Percentiles rank a stretch among this genome's conserved stretches.
Evolutionary conservation across 768 basidiomycete genomes (phyloP).

Genomic region (Boletus huronensis): DNA sequence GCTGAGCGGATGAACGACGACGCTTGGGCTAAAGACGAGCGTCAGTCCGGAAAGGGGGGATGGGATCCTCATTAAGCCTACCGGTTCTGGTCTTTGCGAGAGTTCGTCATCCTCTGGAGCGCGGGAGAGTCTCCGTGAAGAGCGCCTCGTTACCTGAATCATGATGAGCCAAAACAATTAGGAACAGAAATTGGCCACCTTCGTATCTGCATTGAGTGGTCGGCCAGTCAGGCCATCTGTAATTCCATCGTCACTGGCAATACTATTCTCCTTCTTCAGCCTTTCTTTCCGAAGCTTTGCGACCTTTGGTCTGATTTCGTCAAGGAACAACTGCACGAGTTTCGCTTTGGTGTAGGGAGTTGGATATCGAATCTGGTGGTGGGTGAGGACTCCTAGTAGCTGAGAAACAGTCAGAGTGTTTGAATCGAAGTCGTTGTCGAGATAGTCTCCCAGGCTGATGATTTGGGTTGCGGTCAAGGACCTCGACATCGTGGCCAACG

Average conservation of each 20-base stretch:
- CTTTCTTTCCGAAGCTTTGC: slow-evolving; percentile 60
- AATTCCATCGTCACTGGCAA: slow-evolving; percentile 80
- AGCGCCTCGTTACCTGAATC: slow-evolving; percentile 40
- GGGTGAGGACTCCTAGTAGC: slow-evolving; percentile 70
- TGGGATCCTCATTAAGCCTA: slow-evolving; percentile 32
- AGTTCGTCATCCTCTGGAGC: slow-evolving; percentile 45
- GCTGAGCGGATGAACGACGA: slow-evolving; percentile 76
- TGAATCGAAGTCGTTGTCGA: slow-evolving; percentile 76
- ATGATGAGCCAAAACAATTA: slow-evolving; percentile 7
- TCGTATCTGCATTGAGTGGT: slow-evolving; percentile 47
- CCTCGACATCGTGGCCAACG: slow-evolving; percentile 55
- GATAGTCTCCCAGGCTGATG: slow-evolving; percentile 71
- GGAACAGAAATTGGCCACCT: slow-evolving; percentile 35
- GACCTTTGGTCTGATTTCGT: slow-evolving; percentile 63
- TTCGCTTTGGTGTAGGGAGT: slow-evolving; percentile 74
- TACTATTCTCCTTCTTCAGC: slow-evolving; percentile 60
- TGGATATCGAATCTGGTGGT: slow-evolving; percentile 73
- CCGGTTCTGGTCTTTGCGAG: slow-evolving; percentile 51
- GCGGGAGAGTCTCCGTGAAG: slow-evolving; percentile 64
- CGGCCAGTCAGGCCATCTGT: slow-evolving; percentile 79
- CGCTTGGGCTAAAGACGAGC: slow-evolving; percentile 59
- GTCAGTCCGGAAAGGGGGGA: slow-evolving; percentile 11
- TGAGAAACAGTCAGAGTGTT: slow-evolving; percentile 73
- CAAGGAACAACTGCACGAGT: slow-evolving; percentile 73
- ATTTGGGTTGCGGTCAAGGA: slow-evolving; percentile 71